Base-by-base conservation (phyloP, 257 asterid species). In the Solanum pimpinellifolium region DNA sequence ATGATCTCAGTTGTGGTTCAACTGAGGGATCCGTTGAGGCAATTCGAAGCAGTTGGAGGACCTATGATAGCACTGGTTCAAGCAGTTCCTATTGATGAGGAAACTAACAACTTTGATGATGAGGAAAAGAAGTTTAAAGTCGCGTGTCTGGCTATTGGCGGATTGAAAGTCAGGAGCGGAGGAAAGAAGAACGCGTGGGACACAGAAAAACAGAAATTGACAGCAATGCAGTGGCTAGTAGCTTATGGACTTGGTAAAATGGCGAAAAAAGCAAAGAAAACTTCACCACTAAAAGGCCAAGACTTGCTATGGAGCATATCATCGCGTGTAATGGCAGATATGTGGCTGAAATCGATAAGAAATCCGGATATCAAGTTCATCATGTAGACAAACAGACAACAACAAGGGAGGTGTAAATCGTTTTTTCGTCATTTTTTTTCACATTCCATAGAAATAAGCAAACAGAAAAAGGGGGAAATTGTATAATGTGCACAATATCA, bases 311-410 rank as follows among this genome's bases (percentile, higher is more conserved):
- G 98, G 98, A 97, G 98, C 93, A 84, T 94, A 44, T 93, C 98
- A 27, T 93, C 98, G 15, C 90, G 98, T 12, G 90, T 94, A 27
- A 92, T 95, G 97, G 98, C 98, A 2, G 98, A 94, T 88, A 97
- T 94, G 98, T 97, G 99, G 99, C 99, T 97, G 86, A 95, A 95
- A 84, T 92, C 95, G 23, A 95, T 95, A 73, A 91, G 99, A 83
- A 97, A 95, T 89, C 99, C 99, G 4, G 95, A 97, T 89, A 94
- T 97, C 75, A 97, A 91, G 91, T 92, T 95, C 92, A 90, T 86
- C 85, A 89, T 91, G 90, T 92, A 87, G 91, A 86, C 72, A 56
- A 0, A 56, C 65, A 49, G 47, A 66, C 78, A 72, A 9, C 25
- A 70, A 7, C 59, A 62, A 78, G 2, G 65, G 65, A 4, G 37